Percentiles rank a stretch among this genome's conserved stretches.
These are phyloP conservation scores for Pistacia vera DNA, from an alignment of 345 rosid species.

Conservation along the genomic window DNA sequence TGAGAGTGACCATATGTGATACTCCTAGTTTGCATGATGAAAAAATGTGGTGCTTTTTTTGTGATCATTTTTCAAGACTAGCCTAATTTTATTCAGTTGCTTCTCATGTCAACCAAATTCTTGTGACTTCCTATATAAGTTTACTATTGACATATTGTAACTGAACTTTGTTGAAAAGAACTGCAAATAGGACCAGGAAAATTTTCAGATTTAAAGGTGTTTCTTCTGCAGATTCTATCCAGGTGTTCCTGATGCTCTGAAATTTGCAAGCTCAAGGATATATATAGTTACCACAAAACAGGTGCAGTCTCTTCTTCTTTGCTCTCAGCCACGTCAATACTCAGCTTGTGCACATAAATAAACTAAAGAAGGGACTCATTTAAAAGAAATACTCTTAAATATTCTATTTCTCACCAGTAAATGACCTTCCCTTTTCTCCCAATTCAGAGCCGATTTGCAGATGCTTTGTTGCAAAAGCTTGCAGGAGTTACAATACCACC, in stretches of 20 bases:
- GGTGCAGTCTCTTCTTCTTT: constrained; percentile 35
- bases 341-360: too few species aligned
- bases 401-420: neutral
- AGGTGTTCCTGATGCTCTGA: constrained; percentile 83
- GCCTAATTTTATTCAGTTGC: neutral
- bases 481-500: constrained; percentile 76
- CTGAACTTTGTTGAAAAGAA: neutral
- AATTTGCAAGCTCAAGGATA: constrained; percentile 76
- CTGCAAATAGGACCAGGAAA: constrained; percentile 10
- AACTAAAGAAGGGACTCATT: neutral
- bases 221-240: constrained; percentile 74
- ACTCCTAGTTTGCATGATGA: neutral
- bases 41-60: neutral
- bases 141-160: neutral
- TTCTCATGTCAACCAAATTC: neutral
- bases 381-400: neutral
- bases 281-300: constrained; percentile 90
- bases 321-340: neutral
- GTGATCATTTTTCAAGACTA: neutral
- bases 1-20: neutral
- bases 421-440: neutral
- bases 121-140: neutral
- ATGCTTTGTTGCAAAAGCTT: constrained; percentile 66
- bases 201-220: constrained; percentile 10
- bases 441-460: constrained; percentile 78